Percentiles rank a stretch among this genome's conserved stretches.
phyloP scores from a whole-genome alignment of 805 yeast species.

The Kodamaea fukazawae region DNA sequence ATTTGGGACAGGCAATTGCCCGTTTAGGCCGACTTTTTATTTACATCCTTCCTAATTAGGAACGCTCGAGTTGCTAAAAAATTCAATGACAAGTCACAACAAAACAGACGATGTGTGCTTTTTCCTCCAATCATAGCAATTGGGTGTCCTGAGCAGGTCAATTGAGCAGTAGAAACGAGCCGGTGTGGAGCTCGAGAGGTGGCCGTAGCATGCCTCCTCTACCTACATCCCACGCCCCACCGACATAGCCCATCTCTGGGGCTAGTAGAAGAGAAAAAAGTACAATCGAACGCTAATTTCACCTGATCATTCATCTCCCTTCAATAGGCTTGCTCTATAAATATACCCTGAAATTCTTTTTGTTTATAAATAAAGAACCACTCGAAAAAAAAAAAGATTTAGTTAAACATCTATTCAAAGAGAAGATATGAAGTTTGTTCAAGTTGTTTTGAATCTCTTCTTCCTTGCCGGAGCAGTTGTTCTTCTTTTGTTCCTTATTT shows the following conservation, averaged over 20 bases:
- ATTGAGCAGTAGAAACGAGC: no score
- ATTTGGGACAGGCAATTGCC: slow-evolving; percentile 1
- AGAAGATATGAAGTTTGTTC: slow-evolving; percentile 8
- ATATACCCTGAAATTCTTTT: slow-evolving; percentile 4
- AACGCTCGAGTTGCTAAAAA: no score
- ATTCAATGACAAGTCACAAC: neutral
- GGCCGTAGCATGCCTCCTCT: no score
- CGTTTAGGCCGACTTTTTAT: slow-evolving; percentile 1
- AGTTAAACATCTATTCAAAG: neutral
- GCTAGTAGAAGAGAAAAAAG: slow-evolving; percentile 1
- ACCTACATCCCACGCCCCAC: no score
- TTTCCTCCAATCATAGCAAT: slow-evolving; percentile 1
- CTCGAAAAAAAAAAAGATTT: slow-evolving; percentile 1
- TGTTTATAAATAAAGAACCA: slow-evolving; percentile 1
- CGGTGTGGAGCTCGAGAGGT: no score
- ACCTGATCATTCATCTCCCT: slow-evolving; percentile 7
- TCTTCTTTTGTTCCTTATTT: slow-evolving; percentile 58
- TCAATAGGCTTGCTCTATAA: slow-evolving; percentile 7
- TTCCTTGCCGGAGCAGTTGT: slow-evolving; percentile 45
- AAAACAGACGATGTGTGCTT: slow-evolving; percentile 3
- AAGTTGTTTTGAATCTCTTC: slow-evolving; percentile 29
- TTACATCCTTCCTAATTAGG: slow-evolving; percentile 1
- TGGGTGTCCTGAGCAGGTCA: slow-evolving; percentile 1
- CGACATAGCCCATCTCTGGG: no score
- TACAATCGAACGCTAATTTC: slow-evolving; percentile 4